These are phyloP conservation scores for Yamadazyma ubonensis DNA, from an alignment of 805 yeast species.

Conservation along the genomic window DNA sequence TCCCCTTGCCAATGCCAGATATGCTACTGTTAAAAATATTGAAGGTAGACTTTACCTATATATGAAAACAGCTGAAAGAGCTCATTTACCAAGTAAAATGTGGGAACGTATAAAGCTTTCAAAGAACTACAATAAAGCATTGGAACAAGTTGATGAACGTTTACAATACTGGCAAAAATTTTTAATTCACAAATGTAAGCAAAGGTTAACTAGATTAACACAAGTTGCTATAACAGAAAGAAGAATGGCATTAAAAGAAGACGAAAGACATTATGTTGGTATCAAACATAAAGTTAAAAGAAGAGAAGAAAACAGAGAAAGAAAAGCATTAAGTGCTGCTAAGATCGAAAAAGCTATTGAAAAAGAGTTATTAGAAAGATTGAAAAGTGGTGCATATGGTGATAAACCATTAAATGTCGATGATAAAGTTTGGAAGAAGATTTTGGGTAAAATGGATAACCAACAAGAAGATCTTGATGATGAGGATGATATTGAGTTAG, in stretches of 20 bases:
- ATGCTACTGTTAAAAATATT: slow-evolving; percentile 80
- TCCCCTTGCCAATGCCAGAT: slow-evolving; percentile 91
- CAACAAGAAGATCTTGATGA: slow-evolving; percentile 68
- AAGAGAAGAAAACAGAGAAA: slow-evolving; percentile 90
- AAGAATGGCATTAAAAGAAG: slow-evolving; percentile 84
- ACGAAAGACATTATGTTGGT: slow-evolving; percentile 91
- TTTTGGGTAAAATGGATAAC: slow-evolving; percentile 67
- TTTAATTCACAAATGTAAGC: slow-evolving; percentile 90
- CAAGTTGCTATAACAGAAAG: slow-evolving; percentile 96
- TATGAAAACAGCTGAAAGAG: slow-evolving; percentile 97
- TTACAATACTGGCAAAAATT: slow-evolving; percentile 92
- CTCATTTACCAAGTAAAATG: slow-evolving; percentile 87
- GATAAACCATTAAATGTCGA: slow-evolving; percentile 97
- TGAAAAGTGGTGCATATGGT: slow-evolving; percentile 97
- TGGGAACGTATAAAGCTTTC: slow-evolving; percentile 95
- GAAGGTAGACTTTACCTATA: slow-evolving; percentile 81
- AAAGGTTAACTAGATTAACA: slow-evolving; percentile 88
- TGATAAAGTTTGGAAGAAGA: slow-evolving; percentile 92
- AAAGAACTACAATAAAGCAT: slow-evolving; percentile 84
- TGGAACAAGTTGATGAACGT: slow-evolving; percentile 84
- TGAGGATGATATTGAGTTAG: slow-evolving; percentile 49
- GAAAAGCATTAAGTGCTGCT: slow-evolving; percentile 96
- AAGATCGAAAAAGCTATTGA: slow-evolving; percentile 95
- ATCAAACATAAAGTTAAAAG: slow-evolving; percentile 91
- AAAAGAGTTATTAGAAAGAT: slow-evolving; percentile 88